A percentile compares a stretch with the other conserved stretches of the same genome.
Evolutionary conservation across 1,284 basidiomycete species (phyloP).

Genomic region (Takashimella tepidaria): DNA sequence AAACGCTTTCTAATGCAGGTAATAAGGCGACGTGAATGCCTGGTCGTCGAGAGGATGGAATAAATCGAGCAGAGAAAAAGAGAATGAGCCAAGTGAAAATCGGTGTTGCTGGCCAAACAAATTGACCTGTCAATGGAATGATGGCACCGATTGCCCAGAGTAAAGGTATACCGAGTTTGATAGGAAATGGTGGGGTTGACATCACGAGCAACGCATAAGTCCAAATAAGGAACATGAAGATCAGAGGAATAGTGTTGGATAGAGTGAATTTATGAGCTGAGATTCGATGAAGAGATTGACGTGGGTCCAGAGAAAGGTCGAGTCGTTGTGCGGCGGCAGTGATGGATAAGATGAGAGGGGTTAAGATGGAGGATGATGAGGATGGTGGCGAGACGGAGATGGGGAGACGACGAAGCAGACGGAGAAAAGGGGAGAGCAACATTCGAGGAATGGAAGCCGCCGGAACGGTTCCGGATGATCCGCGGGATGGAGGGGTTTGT

Average conservation of each 20-base stretch:
- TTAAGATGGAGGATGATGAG: conserved; percentile 24
- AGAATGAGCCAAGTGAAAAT: conserved; percentile 78
- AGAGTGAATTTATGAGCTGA: conserved; percentile 58
- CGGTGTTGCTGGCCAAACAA: conserved; percentile 84
- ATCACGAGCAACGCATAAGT: conserved; percentile 74
- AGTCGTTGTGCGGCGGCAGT: conserved; percentile 53
- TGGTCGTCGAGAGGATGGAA: conserved; percentile 69
- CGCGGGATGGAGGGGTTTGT: background rate
- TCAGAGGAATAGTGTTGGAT: conserved; percentile 57
- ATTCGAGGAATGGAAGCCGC: conserved; percentile 32
- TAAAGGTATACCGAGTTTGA: conserved; percentile 76
- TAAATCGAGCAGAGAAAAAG: conserved; percentile 82
- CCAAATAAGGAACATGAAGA: conserved; percentile 58
- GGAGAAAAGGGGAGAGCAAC: conserved; percentile 32
- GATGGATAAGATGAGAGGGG: conserved; percentile 35
- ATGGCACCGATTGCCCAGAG: conserved; percentile 65
- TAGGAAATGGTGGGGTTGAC: conserved; percentile 53
- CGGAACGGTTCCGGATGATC: conserved; percentile 2
- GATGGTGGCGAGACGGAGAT: conserved; percentile 18
- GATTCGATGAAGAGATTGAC: conserved; percentile 61
- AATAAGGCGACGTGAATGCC: conserved; percentile 85
- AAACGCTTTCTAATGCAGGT: conserved; percentile 86
- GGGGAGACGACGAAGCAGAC: conserved; percentile 24
- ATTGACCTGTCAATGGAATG: conserved; percentile 84
- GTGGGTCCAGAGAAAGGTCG: conserved; percentile 69